phyloP scores from a whole-genome alignment of 352 stramenopile species.

The Globisporangium paddicum region DNA sequence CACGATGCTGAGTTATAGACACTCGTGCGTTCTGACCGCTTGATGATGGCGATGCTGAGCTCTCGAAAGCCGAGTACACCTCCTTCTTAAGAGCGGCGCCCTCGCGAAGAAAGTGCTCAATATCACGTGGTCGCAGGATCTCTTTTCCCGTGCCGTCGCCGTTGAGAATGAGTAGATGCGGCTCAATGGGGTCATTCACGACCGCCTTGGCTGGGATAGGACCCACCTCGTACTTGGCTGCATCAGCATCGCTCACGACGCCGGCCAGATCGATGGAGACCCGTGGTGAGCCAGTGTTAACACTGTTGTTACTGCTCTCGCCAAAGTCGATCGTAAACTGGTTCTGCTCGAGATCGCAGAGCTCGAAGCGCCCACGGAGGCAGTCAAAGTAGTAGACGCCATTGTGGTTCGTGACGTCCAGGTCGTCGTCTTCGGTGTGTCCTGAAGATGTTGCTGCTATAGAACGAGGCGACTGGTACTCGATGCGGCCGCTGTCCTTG shows the following conservation, averaged over 20 bases:
- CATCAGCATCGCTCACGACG: slow-evolving; percentile 46
- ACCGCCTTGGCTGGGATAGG: slow-evolving; percentile 51
- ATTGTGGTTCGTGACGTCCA: slow-evolving; percentile 51
- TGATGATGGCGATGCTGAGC: background rate
- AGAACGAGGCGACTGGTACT: slow-evolving; percentile 30
- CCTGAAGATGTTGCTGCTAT: background rate
- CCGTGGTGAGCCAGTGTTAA: slow-evolving; percentile 4
- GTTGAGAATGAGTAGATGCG: slow-evolving; percentile 65
- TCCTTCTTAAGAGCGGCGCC: background rate
- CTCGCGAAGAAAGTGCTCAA: slow-evolving; percentile 21
- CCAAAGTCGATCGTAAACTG: slow-evolving; percentile 44
- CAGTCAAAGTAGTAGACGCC: slow-evolving; percentile 79
- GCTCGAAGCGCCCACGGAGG: slow-evolving; percentile 32
- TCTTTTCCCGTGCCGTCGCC: slow-evolving; percentile 67
- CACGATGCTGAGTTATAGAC: background rate
- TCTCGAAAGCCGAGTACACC: background rate
- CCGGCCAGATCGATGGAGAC: slow-evolving; percentile 55
- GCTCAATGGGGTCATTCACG: slow-evolving; percentile 75
- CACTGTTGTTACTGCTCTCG: slow-evolving; percentile 5
- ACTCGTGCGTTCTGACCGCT: slow-evolving; percentile 5
- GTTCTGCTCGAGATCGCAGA: slow-evolving; percentile 74
- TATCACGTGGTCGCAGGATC: slow-evolving; percentile 47
- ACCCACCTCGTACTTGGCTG: slow-evolving; percentile 40
- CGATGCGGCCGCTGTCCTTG: slow-evolving; percentile 69
- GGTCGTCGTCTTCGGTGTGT: slow-evolving; percentile 43